phyloP scores from a whole-genome alignment of 179 eudicot genomes.

The Gypsophila paniculata region DNA sequence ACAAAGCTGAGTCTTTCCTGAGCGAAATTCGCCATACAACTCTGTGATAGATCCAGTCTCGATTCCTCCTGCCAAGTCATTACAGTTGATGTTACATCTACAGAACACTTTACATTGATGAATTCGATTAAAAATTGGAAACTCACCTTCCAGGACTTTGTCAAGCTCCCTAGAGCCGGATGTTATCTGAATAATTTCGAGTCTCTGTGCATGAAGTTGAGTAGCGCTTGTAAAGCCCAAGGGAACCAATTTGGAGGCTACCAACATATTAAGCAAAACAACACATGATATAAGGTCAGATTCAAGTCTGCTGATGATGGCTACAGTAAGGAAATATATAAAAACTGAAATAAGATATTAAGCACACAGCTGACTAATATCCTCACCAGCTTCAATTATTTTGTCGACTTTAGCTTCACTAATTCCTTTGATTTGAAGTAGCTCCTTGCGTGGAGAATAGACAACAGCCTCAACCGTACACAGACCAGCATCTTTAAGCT shows the following conservation, averaged over 20 bases:
- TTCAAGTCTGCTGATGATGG: neutral
- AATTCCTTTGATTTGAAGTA: conserved; percentile 90
- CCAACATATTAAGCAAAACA: conserved; percentile 22
- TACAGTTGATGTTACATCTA: neutral
- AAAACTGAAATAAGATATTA: neutral
- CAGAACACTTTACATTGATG: neutral
- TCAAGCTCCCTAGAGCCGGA: conserved; percentile 95
- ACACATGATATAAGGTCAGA: conserved; percentile 9
- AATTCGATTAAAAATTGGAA: neutral
- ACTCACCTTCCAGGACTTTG: conserved; percentile 75
- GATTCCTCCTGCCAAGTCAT: conserved; percentile 62
- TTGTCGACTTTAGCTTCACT: conserved; percentile 98
- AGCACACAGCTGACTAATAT: neutral
- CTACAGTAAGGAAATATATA: conserved; percentile 13
- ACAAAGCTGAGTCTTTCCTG: conserved; percentile 96
- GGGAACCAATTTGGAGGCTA: conserved; percentile 92
- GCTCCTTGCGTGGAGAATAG: conserved; percentile 90
- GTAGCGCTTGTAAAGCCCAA: conserved; percentile 94
- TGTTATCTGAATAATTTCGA: conserved; percentile 82
- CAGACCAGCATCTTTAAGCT: conserved; percentile 92
- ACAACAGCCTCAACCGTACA: conserved; percentile 92
- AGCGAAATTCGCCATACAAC: conserved; percentile 91
- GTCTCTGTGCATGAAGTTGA: conserved; percentile 90
- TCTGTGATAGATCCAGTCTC: conserved; percentile 97
- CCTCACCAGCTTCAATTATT: conserved; percentile 84